Evolutionary conservation across 352 stramenopile genomes (phyloP).

Genomic region (Globisporangium heterothallicum): DNA sequence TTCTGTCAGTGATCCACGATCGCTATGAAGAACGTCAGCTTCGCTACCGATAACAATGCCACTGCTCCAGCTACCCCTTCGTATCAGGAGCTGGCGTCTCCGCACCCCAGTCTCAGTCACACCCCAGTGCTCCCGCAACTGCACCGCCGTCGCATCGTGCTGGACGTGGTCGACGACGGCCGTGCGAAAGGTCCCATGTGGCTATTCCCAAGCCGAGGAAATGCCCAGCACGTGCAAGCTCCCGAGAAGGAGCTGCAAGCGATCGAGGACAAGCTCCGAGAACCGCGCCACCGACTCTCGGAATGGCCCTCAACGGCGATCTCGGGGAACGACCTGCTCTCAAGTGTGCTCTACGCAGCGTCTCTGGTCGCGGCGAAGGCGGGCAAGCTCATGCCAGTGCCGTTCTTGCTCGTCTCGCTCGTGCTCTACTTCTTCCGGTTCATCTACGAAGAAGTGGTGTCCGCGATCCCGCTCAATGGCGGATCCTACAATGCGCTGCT

Average conservation of each 20-base stretch:
- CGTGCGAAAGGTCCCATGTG: conserved; percentile 14
- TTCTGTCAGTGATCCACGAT: no score
- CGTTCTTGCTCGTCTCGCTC: conserved; percentile 54
- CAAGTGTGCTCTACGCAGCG: conserved; percentile 62
- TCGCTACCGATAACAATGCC: no score
- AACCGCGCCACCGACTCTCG: conserved; percentile 28
- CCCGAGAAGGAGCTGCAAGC: conserved; percentile 19
- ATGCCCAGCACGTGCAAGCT: conserved; percentile 15
- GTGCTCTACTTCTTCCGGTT: conserved; percentile 48
- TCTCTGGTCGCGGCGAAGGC: conserved; percentile 38
- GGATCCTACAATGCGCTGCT: conserved; percentile 86
- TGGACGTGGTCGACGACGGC: conserved; percentile 28
- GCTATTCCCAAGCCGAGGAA: conserved; percentile 24
- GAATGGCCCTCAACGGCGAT: conserved; percentile 81
- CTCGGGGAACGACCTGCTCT: conserved; percentile 84
- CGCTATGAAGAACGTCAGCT: no score
- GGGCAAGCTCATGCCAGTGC: conserved; percentile 68
- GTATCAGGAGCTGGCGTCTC: neutral
- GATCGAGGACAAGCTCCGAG: conserved; percentile 20
- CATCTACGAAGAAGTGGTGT: conserved; percentile 85
- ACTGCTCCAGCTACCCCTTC: no score
- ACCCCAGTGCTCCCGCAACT: conserved; percentile 6
- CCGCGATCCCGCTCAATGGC: conserved; percentile 78
- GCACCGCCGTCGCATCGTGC: conserved; percentile 36
- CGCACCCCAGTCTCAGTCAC: neutral